These are phyloP conservation scores for Fusarium coffeatum DNA, from an alignment of 2,329 filamentous ascomycete species.

Conservation along the genomic window DNA sequence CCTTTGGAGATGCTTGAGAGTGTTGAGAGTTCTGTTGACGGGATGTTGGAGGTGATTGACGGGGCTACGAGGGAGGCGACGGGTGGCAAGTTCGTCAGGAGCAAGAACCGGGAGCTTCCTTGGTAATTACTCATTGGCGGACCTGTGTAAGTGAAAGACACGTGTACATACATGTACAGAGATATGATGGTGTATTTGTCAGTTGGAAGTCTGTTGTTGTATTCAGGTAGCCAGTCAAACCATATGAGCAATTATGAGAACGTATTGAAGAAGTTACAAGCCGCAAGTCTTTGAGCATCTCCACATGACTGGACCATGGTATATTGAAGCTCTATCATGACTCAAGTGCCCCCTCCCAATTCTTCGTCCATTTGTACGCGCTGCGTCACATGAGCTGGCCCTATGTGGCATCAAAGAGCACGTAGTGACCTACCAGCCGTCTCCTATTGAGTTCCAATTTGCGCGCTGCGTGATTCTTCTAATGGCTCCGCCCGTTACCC, in stretches of 20 bases:
- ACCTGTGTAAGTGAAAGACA: background rate
- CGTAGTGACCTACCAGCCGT: too few species aligned
- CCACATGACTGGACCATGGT: too few species aligned
- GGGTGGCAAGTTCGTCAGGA: slow-evolving; percentile 51
- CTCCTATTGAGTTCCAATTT: background rate
- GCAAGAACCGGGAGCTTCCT: slow-evolving; percentile 47
- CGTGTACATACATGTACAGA: background rate
- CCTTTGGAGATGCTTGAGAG: slow-evolving; percentile 42
- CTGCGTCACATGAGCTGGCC: background rate
- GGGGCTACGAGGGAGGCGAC: slow-evolving; percentile 48
- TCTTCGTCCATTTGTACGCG: rapidly evolving
- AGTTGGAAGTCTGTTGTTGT: background rate
- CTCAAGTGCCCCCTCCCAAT: background rate
- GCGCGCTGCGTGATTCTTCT: background rate
- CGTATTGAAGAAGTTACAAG: background rate
- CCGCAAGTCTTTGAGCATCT: background rate
- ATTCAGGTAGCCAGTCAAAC: background rate
- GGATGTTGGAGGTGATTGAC: slow-evolving; percentile 53
- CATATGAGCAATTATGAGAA: background rate
- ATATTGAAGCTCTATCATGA: too few species aligned
- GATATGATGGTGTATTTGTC: rapidly evolving
- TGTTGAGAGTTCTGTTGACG: slow-evolving; percentile 49
- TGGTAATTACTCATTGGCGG: slow-evolving; percentile 30
- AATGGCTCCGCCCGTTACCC: background rate
- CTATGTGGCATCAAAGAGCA: background rate